Base-by-base conservation (phyloP, 2,329 filamentous ascomycete genomes). In the Macrophomina pseudophaseolina region DNA sequence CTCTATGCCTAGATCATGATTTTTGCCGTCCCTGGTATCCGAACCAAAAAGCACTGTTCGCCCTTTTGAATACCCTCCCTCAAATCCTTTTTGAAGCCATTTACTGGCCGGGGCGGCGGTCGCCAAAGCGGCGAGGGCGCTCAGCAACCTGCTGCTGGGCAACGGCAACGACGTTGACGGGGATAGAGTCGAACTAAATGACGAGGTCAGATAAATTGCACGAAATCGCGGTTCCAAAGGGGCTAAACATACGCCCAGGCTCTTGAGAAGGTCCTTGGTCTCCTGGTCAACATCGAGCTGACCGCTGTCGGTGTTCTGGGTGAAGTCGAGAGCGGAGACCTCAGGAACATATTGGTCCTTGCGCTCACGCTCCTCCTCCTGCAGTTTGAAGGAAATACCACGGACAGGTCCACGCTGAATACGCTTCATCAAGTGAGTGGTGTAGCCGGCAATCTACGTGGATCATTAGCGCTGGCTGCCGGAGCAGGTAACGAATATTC, bases 311-410 rank as follows among this genome's bases (percentile, higher is more conserved):
- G 88, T 89, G 86, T 91, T 93, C 88, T 97, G 93, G 80, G 91
- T 90, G 87, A 97, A 97, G 88, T 99, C 95, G 81, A 99, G 91
- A 80, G 95, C 95, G 69, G 96, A 99, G 77, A 99, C 88, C 86
- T 99, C 95, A 80, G 95, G 95, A 74, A 99, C 95, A 87, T 97
- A 99, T 88, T 99, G 95, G 88, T 99, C 95, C 92, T 99, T 99
- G 83, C 95, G 91, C 87, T 99, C 95, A 89, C 95, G 93, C 91
- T 99, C 95, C 88, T 99, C 95, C 88, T 99, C 95, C 87, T 99
- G 95, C 70, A 99, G 92, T 90, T 99, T 99, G 94, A 99, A 99
- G 84, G 96, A 99, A 86, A 99, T 99, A 88, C 95, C 95, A 79
- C 95, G 96, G 84, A 99, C 95, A 74, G 95, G 95, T 74, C 95